Evolutionary conservation across 495 filamentous ascomycete species (phyloP).

Genomic region (Penicillium fimorum): DNA sequence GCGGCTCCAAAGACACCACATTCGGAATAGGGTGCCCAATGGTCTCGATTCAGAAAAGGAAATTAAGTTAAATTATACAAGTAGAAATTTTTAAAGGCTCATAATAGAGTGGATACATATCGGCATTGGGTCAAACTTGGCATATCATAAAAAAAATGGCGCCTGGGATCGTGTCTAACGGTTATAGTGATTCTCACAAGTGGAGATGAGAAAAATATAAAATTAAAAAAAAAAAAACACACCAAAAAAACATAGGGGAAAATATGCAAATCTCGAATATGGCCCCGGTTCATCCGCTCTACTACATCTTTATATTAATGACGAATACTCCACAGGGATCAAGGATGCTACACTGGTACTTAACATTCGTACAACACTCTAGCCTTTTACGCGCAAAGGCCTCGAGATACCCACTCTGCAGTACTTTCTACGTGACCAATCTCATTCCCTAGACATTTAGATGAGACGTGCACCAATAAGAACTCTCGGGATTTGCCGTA

Average conservation of each 20-base stretch:
- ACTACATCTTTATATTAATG: slow-evolving; percentile 24
- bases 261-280: slow-evolving; percentile 2
- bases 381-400: neutral
- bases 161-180: neutral
- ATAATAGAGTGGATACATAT: slow-evolving; percentile 5
- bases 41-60: neutral
- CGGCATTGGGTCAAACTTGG: slow-evolving; percentile 7
- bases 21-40: slow-evolving; percentile 1
- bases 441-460: slow-evolving; percentile 6
- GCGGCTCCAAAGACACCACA: slow-evolving; percentile 16
- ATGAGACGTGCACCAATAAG: slow-evolving; percentile 2
- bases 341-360: slow-evolving; percentile 1
- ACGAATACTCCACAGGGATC: slow-evolving; percentile 11
- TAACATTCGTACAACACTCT: neutral
- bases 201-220: neutral
- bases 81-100: neutral
- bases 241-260: neutral
- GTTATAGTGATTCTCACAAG: neutral
- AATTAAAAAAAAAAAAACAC: too few species aligned
- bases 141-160: neutral
- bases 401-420: slow-evolving; percentile 7
- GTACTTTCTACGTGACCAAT: slow-evolving; percentile 15
- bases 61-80: neutral
- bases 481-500: neutral
- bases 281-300: slow-evolving; percentile 16